A percentile compares a stretch with the other conserved stretches of the same genome.
Evolutionary conservation across 2,329 filamentous ascomycete genomes (phyloP).

Genomic region (Paecilomyces variotii): DNA sequence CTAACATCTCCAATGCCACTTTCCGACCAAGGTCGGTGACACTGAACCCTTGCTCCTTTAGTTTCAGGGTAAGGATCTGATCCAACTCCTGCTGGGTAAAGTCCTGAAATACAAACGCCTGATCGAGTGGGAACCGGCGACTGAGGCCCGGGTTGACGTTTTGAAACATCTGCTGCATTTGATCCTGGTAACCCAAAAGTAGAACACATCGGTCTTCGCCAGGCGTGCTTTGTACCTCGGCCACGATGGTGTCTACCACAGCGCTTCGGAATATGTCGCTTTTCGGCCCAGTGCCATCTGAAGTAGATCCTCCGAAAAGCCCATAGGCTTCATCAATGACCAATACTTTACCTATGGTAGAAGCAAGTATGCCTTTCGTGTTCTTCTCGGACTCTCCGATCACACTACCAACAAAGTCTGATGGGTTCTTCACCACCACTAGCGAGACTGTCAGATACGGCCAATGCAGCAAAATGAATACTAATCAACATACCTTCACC

Average conservation of each 20-base stretch:
- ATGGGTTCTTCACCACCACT: constrained; percentile 64
- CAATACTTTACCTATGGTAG: constrained; percentile 63
- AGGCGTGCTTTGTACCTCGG: constrained; percentile 60
- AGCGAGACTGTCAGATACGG: constrained; percentile 6
- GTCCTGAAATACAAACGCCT: constrained; percentile 62
- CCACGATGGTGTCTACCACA: constrained; percentile 66
- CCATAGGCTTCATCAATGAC: constrained; percentile 76
- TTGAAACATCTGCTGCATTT: constrained; percentile 67
- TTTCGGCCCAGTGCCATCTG: constrained; percentile 17
- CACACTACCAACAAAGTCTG: constrained; percentile 60
- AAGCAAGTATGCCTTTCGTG: constrained; percentile 63
- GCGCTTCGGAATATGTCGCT: constrained; percentile 51
- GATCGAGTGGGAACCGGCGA: constrained; percentile 56
- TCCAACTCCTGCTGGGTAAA: constrained; percentile 53
- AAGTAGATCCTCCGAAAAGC: constrained; percentile 38
- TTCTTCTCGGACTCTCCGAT: constrained; percentile 62
- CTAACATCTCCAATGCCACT: constrained; percentile 53
- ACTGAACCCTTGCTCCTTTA: constrained; percentile 48
- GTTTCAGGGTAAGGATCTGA: constrained; percentile 55
- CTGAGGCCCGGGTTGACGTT: constrained; percentile 63
- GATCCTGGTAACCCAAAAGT: constrained; percentile 60
- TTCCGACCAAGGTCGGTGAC: constrained; percentile 45
- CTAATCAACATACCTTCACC: constrained; percentile 49
- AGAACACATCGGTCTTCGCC: constrained; percentile 67
- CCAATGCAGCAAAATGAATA: neutral